A percentile compares a stretch with the other conserved stretches of the same genome.
phyloP scores from a whole-genome alignment of 2,329 filamentous ascomycete genomes.

The Tolypocladium pustulatum region DNA sequence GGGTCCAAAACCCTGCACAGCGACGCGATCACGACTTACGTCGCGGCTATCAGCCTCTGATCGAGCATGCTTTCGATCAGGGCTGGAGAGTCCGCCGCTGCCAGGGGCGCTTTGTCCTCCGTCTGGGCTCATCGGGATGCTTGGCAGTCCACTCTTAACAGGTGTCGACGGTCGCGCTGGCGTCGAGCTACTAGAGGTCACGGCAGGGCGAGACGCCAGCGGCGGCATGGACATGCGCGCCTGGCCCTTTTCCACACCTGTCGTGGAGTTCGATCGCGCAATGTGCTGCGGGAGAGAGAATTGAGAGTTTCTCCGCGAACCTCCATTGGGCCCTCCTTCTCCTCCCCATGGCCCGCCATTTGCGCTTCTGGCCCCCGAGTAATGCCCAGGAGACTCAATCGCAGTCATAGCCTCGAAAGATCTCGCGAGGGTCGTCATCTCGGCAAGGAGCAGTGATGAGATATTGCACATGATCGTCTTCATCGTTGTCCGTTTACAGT shows the following conservation, averaged over 20 bases:
- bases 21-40: slow-evolving; percentile 44
- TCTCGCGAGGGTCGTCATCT: slow-evolving; percentile 64
- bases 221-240: slow-evolving; percentile 78
- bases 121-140: slow-evolving; percentile 38
- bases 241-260: slow-evolving; percentile 47
- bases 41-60: slow-evolving; percentile 35
- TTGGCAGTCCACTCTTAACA: slow-evolving; percentile 35
- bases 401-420: slow-evolving; percentile 62
- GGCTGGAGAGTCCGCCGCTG: slow-evolving; percentile 26
- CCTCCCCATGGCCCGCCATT: slow-evolving; percentile 33
- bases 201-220: slow-evolving; percentile 34
- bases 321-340: slow-evolving; percentile 23
- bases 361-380: slow-evolving; percentile 24
- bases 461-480: slow-evolving; percentile 74
- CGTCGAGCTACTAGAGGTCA: slow-evolving; percentile 33
- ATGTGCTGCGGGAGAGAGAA: slow-evolving; percentile 29
- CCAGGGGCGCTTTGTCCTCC: slow-evolving; percentile 27
- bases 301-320: slow-evolving; percentile 45
- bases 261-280: slow-evolving; percentile 43
- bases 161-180: slow-evolving; percentile 41
- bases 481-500: slow-evolving; percentile 67
- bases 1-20: slow-evolving; percentile 61
- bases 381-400: slow-evolving; percentile 64
- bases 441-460: slow-evolving; percentile 61
- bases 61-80: slow-evolving; percentile 27